Base-by-base conservation (phyloP, 2,329 filamentous ascomycete species). In the Alternaria dauci region DNA sequence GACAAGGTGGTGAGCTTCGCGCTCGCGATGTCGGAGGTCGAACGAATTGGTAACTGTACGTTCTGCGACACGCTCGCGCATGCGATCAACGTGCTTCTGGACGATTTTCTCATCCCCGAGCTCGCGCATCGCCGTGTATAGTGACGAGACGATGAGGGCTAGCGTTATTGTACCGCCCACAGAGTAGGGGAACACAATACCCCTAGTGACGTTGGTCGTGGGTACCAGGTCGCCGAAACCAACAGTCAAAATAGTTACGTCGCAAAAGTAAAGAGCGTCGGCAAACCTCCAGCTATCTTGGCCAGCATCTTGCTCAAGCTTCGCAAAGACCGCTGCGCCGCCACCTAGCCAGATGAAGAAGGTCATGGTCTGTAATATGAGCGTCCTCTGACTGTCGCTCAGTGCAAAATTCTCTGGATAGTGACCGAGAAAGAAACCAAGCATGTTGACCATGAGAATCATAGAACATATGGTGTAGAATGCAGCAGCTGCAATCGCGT, bases 281-380 rank as follows among this genome's bases (percentile, higher is more conserved):
- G 92, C 86, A 71, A 90, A 97, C 20, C 83, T 81, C 89, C 93
- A 95, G 4, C 80, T 84, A 62, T 61, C 58, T 28, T 71, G 56
- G 2, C 80, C 81, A 41, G 76, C 76, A 9, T 72, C 62, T 4
- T 60, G 70, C 59, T 96, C 90, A 3, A 95, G 84, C 2, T 81
- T 82, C 6, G 88, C 87, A 72, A 95, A 97, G 0, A 96, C 80
- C 0, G 89, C 86, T 0, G 90, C 92, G 1, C 94, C 94, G 2
- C 93, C 79, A 0, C 91, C 88, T 0, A 97, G 81, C 82, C 95
- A 97, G 48, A 92, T 80, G 52, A 96, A 89, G 73, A 96, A 92
- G 56, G 91, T 82, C 78, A 96, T 96, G 1, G 93, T 96, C 78
- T 97, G 94, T 28, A 97, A 80, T 83, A 97, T 97, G 23, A 97